phyloP scores from a whole-genome alignment of 2,329 filamentous ascomycete species.

The Xylaria sp. region DNA sequence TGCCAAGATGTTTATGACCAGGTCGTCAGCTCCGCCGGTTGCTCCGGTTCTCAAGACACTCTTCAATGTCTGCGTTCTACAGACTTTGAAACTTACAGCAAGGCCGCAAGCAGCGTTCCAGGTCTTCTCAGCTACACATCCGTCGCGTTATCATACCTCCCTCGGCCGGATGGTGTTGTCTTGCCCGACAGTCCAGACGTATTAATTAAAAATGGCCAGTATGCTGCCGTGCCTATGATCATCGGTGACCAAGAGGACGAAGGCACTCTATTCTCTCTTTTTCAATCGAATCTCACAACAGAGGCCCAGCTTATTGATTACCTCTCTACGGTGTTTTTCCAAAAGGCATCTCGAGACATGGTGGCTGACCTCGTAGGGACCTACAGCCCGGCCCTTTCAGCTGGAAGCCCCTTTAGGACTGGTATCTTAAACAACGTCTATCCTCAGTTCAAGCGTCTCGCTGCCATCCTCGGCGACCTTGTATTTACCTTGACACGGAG shows the following conservation, averaged over 20 bases:
- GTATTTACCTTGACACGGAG: constrained; percentile 79
- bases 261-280: constrained; percentile 77
- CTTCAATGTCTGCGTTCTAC: constrained; percentile 72
- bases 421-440: constrained; percentile 75
- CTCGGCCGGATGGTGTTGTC: constrained; percentile 74
- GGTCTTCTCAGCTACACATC: constrained; percentile 73
- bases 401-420: constrained; percentile 79
- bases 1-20: constrained; percentile 72
- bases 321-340: constrained; percentile 66
- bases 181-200: constrained; percentile 72
- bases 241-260: constrained; percentile 84
- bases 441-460: constrained; percentile 79
- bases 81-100: constrained; percentile 68
- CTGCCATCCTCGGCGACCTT: constrained; percentile 79
- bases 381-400: constrained; percentile 66
- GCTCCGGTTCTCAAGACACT: constrained; percentile 64
- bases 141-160: constrained; percentile 77
- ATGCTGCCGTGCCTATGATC: constrained; percentile 70
- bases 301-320: constrained; percentile 69
- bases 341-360: constrained; percentile 59
- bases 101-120: constrained; percentile 76
- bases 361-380: constrained; percentile 67
- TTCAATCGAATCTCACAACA: constrained; percentile 74
- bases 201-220: constrained; percentile 62
- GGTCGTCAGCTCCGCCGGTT: constrained; percentile 70